Conservation (phyloP, 108 stramenopile species). For the Pinguiococcus pyrenoidosus region DNA sequence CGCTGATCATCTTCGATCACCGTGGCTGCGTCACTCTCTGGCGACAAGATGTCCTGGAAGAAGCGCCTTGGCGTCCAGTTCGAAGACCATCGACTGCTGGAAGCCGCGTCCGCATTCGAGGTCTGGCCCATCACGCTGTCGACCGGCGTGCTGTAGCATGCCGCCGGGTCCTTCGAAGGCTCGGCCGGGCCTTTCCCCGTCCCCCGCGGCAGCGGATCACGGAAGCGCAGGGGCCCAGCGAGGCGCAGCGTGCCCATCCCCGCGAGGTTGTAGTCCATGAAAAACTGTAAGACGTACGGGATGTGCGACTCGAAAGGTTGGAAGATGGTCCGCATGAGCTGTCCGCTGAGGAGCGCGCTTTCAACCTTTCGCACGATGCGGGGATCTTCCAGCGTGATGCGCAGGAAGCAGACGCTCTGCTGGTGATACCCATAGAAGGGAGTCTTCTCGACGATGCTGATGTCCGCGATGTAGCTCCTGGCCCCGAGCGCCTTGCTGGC, state of each 20-base stretch:
- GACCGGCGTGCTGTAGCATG: too few species aligned
- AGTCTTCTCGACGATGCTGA: constrained; percentile 4
- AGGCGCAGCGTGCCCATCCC: constrained; percentile 37
- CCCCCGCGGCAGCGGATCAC: too few species aligned
- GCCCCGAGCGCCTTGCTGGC: not conserved
- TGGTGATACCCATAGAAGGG: constrained; percentile 22
- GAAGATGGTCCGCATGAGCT: constrained; percentile 14
- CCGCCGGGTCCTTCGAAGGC: too few species aligned
- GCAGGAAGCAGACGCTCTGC: constrained; percentile 3
- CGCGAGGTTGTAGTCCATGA: constrained; percentile 30
- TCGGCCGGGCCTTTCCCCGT: too few species aligned
- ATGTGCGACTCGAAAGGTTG: constrained; percentile 37
- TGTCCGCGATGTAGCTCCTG: constrained; percentile 7
- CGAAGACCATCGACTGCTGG: too few species aligned
- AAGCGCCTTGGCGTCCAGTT: too few species aligned
- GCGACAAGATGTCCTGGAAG: too few species aligned
- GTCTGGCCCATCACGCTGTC: too few species aligned
- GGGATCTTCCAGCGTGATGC: constrained; percentile 25
- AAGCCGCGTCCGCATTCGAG: too few species aligned
- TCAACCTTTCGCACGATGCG: constrained; percentile 13
- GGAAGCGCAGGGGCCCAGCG: too few species aligned
- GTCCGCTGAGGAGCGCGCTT: constrained; percentile 16
- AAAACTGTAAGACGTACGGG: constrained; percentile 35
- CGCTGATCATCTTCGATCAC: too few species aligned
- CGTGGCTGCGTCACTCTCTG: too few species aligned